Percentiles rank a stretch among this genome's conserved stretches.
phyloP scores from a whole-genome alignment of 148 eudicot genomes.

The Chenopodium suecicum region DNA sequence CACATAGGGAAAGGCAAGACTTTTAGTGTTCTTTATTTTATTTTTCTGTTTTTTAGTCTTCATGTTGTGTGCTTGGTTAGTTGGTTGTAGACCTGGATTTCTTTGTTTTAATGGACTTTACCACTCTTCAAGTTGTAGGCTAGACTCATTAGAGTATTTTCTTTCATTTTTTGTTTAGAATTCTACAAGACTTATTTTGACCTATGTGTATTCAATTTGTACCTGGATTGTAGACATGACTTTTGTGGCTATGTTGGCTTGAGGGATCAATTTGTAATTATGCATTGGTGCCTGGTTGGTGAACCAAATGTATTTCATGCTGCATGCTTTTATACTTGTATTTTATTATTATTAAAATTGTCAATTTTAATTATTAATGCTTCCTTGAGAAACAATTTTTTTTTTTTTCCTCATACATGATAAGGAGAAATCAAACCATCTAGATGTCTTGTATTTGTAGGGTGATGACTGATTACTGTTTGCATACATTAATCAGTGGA shows the following conservation, averaged over 20 bases:
- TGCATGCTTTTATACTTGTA: too few species aligned
- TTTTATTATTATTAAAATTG: too few species aligned
- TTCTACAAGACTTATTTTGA: neutral
- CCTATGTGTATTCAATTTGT: neutral
- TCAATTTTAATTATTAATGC: neutral
- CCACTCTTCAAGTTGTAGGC: constrained; percentile 1
- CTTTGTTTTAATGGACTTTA: neutral
- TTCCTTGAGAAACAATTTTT: neutral
- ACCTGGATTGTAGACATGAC: neutral
- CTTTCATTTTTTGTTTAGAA: neutral
- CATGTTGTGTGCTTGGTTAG: neutral
- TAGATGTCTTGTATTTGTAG: neutral
- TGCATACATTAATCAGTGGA: neutral
- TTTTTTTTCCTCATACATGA: neutral
- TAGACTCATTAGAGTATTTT: neutral
- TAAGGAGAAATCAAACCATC: neutral
- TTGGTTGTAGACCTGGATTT: neutral
- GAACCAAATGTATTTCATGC: too few species aligned
- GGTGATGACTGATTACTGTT: neutral
- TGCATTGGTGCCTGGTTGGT: neutral
- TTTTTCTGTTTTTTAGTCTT: neutral
- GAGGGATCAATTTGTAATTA: neutral
- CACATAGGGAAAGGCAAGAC: constrained; percentile 75
- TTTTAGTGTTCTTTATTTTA: neutral
- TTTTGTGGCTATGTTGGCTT: neutral